phyloP scores from a whole-genome alignment of 2,329 filamentous ascomycete species.

The Pseudogymnoascus sp. region DNA sequence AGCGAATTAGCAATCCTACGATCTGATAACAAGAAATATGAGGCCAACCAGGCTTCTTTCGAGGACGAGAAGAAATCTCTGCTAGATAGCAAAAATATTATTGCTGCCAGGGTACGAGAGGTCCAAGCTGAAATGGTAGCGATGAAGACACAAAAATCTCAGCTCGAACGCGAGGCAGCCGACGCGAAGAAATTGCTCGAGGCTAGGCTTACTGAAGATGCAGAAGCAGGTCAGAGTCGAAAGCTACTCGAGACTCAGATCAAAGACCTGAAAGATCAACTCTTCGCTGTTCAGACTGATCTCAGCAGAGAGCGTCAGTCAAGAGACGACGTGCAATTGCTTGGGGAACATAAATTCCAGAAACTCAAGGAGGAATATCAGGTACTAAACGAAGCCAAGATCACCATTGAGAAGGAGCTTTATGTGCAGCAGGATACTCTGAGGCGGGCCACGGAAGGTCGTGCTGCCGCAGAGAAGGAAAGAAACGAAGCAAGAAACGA shows the following conservation, averaged over 20 bases:
- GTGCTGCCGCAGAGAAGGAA: constrained; percentile 72
- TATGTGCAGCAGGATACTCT: constrained; percentile 92
- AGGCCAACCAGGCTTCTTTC: constrained; percentile 69
- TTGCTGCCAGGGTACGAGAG: constrained; percentile 68
- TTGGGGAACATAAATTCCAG: constrained; percentile 81
- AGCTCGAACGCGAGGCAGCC: constrained; percentile 79
- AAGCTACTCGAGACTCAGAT: constrained; percentile 82
- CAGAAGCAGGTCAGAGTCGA: constrained; percentile 71
- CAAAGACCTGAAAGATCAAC: constrained; percentile 74
- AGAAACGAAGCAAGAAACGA: constrained; percentile 84
- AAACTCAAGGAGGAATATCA: constrained; percentile 80
- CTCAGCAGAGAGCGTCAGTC: constrained; percentile 88
- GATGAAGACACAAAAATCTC: constrained; percentile 73
- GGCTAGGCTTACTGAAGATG: constrained; percentile 82
- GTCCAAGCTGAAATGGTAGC: constrained; percentile 83
- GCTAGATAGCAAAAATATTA: constrained; percentile 68
- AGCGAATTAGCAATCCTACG: constrained; percentile 83
- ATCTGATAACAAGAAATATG: constrained; percentile 73
- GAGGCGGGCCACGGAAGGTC: constrained; percentile 74
- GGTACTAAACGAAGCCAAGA: constrained; percentile 84
- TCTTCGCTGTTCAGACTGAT: constrained; percentile 80
- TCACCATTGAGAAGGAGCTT: constrained; percentile 95
- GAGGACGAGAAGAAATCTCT: constrained; percentile 72
- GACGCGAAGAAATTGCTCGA: constrained; percentile 83
- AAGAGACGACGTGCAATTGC: constrained; percentile 82